These are phyloP conservation scores for Tulasnella sp. DNA, from an alignment of 768 basidiomycete species.

Conservation along the genomic window DNA sequence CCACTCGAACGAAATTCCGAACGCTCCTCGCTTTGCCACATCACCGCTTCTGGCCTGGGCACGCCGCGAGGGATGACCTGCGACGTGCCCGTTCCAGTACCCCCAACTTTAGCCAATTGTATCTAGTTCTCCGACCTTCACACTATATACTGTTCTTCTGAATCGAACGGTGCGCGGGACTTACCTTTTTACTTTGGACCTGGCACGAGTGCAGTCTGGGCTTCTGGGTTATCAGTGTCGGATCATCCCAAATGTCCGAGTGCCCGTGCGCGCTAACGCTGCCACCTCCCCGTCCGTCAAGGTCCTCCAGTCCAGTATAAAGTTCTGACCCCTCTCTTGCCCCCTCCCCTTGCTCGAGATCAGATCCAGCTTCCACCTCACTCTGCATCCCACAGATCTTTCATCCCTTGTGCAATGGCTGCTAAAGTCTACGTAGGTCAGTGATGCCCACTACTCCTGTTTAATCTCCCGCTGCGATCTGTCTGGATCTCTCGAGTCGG, in stretches of 20 bases:
- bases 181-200: not conserved
- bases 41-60: not conserved
- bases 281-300: not conserved
- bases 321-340: not conserved
- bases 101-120: not conserved
- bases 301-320: not conserved
- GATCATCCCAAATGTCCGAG: conserved; percentile 15
- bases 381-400: conserved; percentile 13
- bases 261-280: not conserved
- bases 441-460: conserved; percentile 48
- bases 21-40: not conserved
- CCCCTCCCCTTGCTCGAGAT: conserved; percentile 12
- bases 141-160: not conserved
- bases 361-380: conserved; percentile 21
- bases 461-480: conserved; percentile 26
- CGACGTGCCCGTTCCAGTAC: not conserved
- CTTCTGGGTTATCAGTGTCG: conserved; percentile 14
- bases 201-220: not conserved
- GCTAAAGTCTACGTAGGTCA: conserved; percentile 93
- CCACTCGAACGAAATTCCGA: not conserved
- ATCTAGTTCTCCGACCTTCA: not conserved
- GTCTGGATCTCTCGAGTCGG: not conserved
- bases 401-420: conserved; percentile 53
- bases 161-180: not conserved
- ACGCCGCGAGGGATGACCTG: not conserved